Percentiles rank a stretch among this genome's conserved stretches.
phyloP scores from a whole-genome alignment of 108 stramenopile genomes.

The Epithemia pelagica region DNA sequence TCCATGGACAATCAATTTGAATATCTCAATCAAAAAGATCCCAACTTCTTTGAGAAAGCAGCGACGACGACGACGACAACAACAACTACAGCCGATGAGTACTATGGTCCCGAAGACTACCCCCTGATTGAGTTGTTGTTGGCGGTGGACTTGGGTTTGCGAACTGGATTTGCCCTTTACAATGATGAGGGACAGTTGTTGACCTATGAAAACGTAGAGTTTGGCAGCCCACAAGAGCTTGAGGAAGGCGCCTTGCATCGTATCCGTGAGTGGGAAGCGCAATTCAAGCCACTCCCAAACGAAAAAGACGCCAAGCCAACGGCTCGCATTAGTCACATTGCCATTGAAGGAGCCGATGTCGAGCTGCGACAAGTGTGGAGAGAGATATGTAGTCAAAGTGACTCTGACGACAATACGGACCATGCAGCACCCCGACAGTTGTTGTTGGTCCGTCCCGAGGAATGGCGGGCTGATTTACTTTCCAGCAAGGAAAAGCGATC shows the following conservation, averaged over 20 bases:
- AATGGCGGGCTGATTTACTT: constrained; percentile 37
- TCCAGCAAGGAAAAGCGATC: constrained; percentile 19
- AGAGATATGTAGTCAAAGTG: neutral
- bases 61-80: neutral
- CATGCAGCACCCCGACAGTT: constrained; percentile 12
- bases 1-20: constrained; percentile 18
- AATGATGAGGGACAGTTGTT: constrained; percentile 23
- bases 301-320: neutral
- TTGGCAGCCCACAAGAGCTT: constrained; percentile 12
- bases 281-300: neutral
- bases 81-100: no score
- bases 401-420: neutral
- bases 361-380: constrained; percentile 21
- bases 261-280: constrained; percentile 22
- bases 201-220: constrained; percentile 31
- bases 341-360: constrained; percentile 37
- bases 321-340: constrained; percentile 27
- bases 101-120: constrained; percentile 1
- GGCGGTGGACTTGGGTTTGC: constrained; percentile 42
- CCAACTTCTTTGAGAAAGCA: neutral
- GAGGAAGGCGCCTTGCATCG: constrained; percentile 1
- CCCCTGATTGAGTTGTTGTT: constrained; percentile 12
- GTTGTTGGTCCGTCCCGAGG: constrained; percentile 30
- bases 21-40: neutral
- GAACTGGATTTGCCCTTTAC: constrained; percentile 30